Evolutionary conservation across 169 alveolate genomes (phyloP), one percentile per base, ranked within the genome.

Genomic region (Plasmodium coatneyi): DNA sequence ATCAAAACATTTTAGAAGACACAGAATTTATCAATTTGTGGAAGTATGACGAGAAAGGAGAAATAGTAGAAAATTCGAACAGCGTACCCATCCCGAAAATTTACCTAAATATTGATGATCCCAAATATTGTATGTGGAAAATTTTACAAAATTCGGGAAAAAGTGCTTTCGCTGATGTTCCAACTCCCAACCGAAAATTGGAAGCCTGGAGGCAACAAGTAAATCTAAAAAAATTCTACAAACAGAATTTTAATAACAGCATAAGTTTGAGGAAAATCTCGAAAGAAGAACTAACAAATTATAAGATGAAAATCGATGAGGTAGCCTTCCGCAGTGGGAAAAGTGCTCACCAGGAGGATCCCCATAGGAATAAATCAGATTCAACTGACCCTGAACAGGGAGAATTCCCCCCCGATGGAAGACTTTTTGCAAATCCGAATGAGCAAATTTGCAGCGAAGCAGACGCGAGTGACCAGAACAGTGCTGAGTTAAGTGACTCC

Each of bases 131-230:
- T 16, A 22, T 80, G 52, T 89, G 94, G 94, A 89, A 89, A 79
- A 89, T 89, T 89, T 89, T 89, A 89, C 94, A 89, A 52, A 78
- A 89, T 66, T 89, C 94, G 19, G 94, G 94, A 89, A 89, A 79
- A 79, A 78, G 39, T 28, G 94, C 94, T 60, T 89, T 79, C 66
- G 72, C 10, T 56, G 94, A 89, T 79, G 34, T 89, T 56, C 94
- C 94, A 56, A 89, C 94, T 16, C 94, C 94, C 12, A 89, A 89
- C 46, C 41, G 94, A 89, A 89, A 89, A 89, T 80, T 89, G 81
- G 94, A 89, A 89, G 94, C 94, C 81, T 89, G 94, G 94, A 78
- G 94, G 19, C 94, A 89, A 79, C 94, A 89, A 89, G 81, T 89
- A 89, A 89, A 89, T 30, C 49, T 89, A 89, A 89, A 89, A 89